Percentiles rank a stretch among this genome's conserved stretches.
phyloP scores from a whole-genome alignment of 768 basidiomycete genomes.

The Daedaleopsis nitida region DNA sequence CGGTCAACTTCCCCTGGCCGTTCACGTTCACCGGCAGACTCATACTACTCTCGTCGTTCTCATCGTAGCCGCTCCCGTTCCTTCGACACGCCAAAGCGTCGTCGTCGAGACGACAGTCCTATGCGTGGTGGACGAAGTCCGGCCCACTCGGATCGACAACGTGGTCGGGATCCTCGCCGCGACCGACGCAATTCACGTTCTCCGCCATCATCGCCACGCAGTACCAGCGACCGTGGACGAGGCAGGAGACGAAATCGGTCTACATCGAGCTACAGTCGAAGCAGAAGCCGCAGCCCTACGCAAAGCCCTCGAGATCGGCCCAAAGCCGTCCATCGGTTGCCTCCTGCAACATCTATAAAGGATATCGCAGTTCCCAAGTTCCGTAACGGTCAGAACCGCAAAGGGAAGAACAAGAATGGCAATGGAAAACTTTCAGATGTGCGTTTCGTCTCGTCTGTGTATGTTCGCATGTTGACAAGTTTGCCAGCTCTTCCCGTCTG shows the following conservation, averaged over 20 bases:
- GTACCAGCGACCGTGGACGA: constrained; percentile 37
- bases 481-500: constrained; percentile 12
- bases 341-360: constrained; percentile 45
- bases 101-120: constrained; percentile 55
- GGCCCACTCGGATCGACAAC: constrained; percentile 48
- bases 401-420: constrained; percentile 14
- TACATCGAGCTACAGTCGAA: constrained; percentile 58
- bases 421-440: constrained; percentile 23
- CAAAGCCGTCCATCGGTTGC: constrained; percentile 65
- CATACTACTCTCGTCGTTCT: constrained; percentile 64
- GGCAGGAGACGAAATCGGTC: constrained; percentile 53
- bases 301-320: constrained; percentile 53
- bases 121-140: constrained; percentile 43
- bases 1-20: constrained; percentile 54
- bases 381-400: constrained; percentile 16
- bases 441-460: neutral
- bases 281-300: constrained; percentile 48
- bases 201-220: constrained; percentile 29
- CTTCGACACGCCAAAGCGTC: constrained; percentile 58
- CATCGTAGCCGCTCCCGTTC: constrained; percentile 69
- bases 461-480: too few relatives aligned
- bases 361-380: constrained; percentile 27
- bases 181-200: constrained; percentile 32
- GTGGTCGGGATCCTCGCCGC: constrained; percentile 37
- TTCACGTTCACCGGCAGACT: constrained; percentile 61